A percentile compares a stretch with the other conserved stretches of the same genome.
These are phyloP conservation scores for Globisporangium iwayamae DNA, from an alignment of 352 stramenopile genomes.

Conservation along the genomic window DNA sequence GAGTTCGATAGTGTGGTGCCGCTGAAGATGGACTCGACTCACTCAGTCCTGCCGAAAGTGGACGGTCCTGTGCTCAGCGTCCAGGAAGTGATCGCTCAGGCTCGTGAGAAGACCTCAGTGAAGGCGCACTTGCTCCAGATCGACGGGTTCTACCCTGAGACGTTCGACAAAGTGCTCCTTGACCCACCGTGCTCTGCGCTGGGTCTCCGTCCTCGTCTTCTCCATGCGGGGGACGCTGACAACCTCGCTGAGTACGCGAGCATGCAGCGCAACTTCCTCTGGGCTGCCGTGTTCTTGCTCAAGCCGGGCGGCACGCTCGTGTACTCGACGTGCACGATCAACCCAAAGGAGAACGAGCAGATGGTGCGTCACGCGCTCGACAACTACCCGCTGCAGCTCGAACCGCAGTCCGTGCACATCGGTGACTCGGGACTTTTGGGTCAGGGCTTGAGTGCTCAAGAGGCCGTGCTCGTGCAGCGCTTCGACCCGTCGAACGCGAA, in stretches of 20 bases:
- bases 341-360: conserved; percentile 90
- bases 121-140: conserved; percentile 76
- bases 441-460: conserved; percentile 65
- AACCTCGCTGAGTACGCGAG: conserved; percentile 77
- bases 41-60: conserved; percentile 65
- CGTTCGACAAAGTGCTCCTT: conserved; percentile 92
- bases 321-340: conserved; percentile 95
- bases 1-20: conserved; percentile 54
- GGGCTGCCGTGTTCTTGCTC: conserved; percentile 85
- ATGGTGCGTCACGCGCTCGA: conserved; percentile 90
- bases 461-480: conserved; percentile 77
- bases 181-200: conserved; percentile 92
- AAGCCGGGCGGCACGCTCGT: conserved; percentile 90
- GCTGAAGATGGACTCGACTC: conserved; percentile 86
- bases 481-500: conserved; percentile 83
- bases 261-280: conserved; percentile 88
- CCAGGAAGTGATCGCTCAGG: conserved; percentile 53
- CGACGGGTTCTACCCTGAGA: conserved; percentile 88
- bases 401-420: conserved; percentile 54
- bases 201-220: conserved; percentile 89
- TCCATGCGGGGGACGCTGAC: conserved; percentile 67
- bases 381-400: conserved; percentile 82
- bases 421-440: conserved; percentile 67
- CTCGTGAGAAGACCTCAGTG: conserved; percentile 32
- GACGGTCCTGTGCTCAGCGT: conserved; percentile 37